Conservation (phyloP, 2,329 filamentous ascomycete species). For the Magnaporthiopsis poae region DNA sequence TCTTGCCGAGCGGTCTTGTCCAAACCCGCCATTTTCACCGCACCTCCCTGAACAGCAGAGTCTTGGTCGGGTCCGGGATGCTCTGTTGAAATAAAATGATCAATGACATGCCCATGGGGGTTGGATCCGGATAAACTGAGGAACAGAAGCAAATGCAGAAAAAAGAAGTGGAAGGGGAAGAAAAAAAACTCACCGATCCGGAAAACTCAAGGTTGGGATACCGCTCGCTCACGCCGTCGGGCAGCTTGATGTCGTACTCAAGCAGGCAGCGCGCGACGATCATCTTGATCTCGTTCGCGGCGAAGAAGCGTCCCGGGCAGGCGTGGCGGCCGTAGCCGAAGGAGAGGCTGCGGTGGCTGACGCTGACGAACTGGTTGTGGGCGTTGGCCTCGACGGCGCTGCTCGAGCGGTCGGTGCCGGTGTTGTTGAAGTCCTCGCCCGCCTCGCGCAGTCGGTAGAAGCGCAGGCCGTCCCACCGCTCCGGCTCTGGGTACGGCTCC, state of each 20-base stretch:
- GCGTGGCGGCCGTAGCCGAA: constrained; percentile 33
- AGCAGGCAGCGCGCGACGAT: constrained; percentile 21
- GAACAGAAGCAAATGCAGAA: background rate
- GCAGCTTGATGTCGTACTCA: constrained; percentile 21
- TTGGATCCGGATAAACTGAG: no score
- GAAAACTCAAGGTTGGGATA: constrained; percentile 19
- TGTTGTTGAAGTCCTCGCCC: background rate
- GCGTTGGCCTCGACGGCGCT: constrained; percentile 20
- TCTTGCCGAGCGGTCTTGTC: no score
- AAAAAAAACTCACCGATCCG: constrained; percentile 8
- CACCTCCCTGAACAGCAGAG: constrained; percentile 5
- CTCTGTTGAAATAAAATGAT: background rate
- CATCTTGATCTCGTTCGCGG: constrained; percentile 29
- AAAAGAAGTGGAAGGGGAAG: background rate
- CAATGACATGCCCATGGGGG: background rate
- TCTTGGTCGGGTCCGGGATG: constrained; percentile 2
- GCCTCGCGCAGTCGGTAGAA: constrained; percentile 26
- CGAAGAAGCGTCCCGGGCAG: constrained; percentile 29
- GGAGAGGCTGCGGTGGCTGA: constrained; percentile 22
- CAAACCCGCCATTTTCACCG: background rate
- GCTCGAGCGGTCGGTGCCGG: background rate
- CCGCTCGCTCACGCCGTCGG: constrained; percentile 16
- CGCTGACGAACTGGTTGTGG: constrained; percentile 31
- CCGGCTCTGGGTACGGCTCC: constrained; percentile 25
- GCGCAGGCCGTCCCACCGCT: constrained; percentile 29